phyloP scores from a whole-genome alignment of 495 filamentous ascomycete species.

The Aspergillus olivimuriae region DNA sequence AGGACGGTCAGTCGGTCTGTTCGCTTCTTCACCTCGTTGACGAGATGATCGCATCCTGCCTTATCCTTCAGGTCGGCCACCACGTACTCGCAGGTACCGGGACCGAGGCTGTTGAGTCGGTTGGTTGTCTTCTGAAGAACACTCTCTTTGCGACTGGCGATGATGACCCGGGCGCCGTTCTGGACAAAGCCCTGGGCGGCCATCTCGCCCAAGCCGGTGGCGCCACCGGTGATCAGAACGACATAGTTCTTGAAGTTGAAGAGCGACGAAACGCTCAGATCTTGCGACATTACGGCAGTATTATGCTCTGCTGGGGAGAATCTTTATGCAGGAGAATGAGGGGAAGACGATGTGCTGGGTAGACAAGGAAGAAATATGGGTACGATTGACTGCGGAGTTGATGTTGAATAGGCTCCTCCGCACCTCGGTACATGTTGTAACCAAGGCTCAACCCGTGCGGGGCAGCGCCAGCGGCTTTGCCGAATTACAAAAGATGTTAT shows the following conservation, averaged over 20 bases:
- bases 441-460: no score
- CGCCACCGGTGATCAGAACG: slow-evolving; percentile 3
- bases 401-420: no score
- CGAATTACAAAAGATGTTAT: no score
- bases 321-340: no score
- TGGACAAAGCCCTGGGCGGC: slow-evolving; percentile 3
- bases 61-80: slow-evolving; percentile 5
- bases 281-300: neutral
- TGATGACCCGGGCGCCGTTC: slow-evolving; percentile 5
- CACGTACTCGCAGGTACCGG: slow-evolving; percentile 1
- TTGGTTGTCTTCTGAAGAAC: slow-evolving; percentile 1
- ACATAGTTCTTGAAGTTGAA: slow-evolving; percentile 5
- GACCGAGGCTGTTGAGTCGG: slow-evolving; percentile 4
- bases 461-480: no score
- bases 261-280: neutral
- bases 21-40: neutral
- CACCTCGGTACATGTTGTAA: no score
- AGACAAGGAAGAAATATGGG: no score
- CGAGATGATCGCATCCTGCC: slow-evolving; percentile 1
- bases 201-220: slow-evolving; percentile 2
- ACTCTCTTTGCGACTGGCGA: slow-evolving; percentile 4
- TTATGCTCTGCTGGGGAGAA: no score
- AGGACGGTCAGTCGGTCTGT: slow-evolving; percentile 3
- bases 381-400: no score
- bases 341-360: no score